Percentiles rank a stretch among this genome's conserved stretches.
Conservation (phyloP, 1,284 basidiomycete species). For the Lentinula novae-zelandiae region DNA sequence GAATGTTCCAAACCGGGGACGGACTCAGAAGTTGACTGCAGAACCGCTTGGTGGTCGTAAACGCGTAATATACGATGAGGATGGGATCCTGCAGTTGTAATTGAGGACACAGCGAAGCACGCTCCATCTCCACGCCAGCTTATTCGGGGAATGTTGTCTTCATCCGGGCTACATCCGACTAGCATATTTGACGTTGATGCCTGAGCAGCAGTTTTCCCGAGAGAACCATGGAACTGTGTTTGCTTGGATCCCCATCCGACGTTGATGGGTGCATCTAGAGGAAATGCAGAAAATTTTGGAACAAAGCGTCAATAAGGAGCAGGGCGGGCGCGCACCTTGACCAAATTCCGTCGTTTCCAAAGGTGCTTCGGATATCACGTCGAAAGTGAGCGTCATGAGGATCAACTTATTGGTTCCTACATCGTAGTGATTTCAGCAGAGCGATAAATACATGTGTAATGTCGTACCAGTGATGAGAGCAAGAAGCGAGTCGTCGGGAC, state of each 20-base stretch:
- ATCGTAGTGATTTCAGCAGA: neutral
- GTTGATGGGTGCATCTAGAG: constrained; percentile 81
- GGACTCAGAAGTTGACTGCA: constrained; percentile 85
- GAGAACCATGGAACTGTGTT: constrained; percentile 96
- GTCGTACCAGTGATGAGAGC: constrained; percentile 71
- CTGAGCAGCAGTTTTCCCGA: constrained; percentile 85
- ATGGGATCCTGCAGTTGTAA: constrained; percentile 20
- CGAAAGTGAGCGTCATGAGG: constrained; percentile 87
- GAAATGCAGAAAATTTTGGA: neutral
- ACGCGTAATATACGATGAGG: constrained; percentile 65
- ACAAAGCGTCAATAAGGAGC: constrained; percentile 1
- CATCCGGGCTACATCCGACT: constrained; percentile 60
- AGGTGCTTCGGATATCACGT: constrained; percentile 79
- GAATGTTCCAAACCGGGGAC: constrained; percentile 81
- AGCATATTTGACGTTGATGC: constrained; percentile 36
- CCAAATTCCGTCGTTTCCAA: constrained; percentile 81
- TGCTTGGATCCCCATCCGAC: constrained; percentile 98
- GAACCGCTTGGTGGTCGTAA: constrained; percentile 74
- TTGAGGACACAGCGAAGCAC: constrained; percentile 82
- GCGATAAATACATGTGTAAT: too few relatives aligned
- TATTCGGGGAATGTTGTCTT: constrained; percentile 72
- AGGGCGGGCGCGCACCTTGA: constrained; percentile 50
- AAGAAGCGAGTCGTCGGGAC: constrained; percentile 86
- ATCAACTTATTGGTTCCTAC: constrained; percentile 78
- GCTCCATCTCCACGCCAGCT: constrained; percentile 94